Conservation (phyloP, 2,329 filamentous ascomycete species). For the Blastomyces silverae region DNA sequence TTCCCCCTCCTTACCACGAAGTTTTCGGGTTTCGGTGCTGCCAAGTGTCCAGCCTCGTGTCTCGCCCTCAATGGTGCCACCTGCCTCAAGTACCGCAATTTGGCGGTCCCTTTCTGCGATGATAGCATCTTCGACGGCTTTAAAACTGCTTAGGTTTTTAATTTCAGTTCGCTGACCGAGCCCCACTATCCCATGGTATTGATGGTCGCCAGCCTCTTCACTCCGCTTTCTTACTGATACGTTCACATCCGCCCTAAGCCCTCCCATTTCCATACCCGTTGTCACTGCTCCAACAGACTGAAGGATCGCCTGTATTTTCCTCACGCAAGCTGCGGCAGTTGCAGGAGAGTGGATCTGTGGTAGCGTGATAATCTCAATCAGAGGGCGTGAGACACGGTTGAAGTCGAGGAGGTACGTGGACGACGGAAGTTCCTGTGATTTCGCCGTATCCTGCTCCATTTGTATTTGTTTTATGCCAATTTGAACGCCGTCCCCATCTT, state of each 20-base stretch:
- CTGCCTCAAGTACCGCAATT: slow-evolving; percentile 68
- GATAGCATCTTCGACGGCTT: slow-evolving; percentile 90
- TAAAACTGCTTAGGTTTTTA: slow-evolving; percentile 93
- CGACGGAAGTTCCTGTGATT: slow-evolving; percentile 72
- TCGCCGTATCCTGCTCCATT: slow-evolving; percentile 96
- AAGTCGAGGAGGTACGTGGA: slow-evolving; percentile 78
- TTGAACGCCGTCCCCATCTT: slow-evolving; percentile 62
- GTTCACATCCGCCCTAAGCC: slow-evolving; percentile 88
- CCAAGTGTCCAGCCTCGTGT: slow-evolving; percentile 90
- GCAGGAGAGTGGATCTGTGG: slow-evolving; percentile 81
- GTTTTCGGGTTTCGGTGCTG: slow-evolving; percentile 67
- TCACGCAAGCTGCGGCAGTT: slow-evolving; percentile 79
- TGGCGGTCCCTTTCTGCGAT: slow-evolving; percentile 85
- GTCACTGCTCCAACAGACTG: slow-evolving; percentile 77
- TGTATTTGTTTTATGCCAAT: slow-evolving; percentile 91
- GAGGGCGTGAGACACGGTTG: slow-evolving; percentile 81
- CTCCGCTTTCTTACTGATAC: slow-evolving; percentile 68
- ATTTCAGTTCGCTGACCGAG: slow-evolving; percentile 91
- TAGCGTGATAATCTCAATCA: slow-evolving; percentile 91
- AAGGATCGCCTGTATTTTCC: slow-evolving; percentile 78
- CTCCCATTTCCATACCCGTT: slow-evolving; percentile 87
- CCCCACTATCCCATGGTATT: slow-evolving; percentile 53
- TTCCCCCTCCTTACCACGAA: slow-evolving; percentile 91
- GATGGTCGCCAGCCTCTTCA: slow-evolving; percentile 40
- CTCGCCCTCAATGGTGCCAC: slow-evolving; percentile 71